Base-by-base conservation (phyloP, 2,329 filamentous ascomycete species). In the Triangularia verruculosa region DNA sequence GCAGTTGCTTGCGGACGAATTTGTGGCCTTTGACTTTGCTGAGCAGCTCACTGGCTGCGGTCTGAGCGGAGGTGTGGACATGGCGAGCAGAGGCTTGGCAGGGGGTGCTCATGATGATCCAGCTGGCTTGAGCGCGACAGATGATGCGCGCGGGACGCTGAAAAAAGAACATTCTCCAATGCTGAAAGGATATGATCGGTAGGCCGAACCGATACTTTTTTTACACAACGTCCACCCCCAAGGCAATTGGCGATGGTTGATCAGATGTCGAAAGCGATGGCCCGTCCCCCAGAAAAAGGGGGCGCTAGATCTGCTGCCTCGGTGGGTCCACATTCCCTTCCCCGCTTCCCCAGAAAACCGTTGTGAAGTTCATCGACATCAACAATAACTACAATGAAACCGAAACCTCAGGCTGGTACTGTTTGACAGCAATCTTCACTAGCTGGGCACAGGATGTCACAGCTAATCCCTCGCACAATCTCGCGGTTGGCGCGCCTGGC, bases 1-100 rank as follows among this genome's bases (percentile, higher is more conserved):
- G 76, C 3, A 80, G 62, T 69, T 89, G 86, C 4, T 68, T 73
- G 3, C 74, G 72, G 3, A 68, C 62, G 2, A 71, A 64, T 0
- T 72, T 69, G 32, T 71, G 72, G 28, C 69, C 64, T 9, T 70
- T 64, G 52, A 76, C 76, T 4, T 64, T 70, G 3, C 73, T 69
- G 7, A 74, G 66, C 1, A 81, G 69, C 52, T 72, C 68, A 12
- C 60, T 57, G 12, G 70, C 66, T 17, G 68, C 69, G n/a, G 65
- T 67, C 13, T 61, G 52, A 25, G 69, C 67, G 30, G 67, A 70
- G 39, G 58, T 63, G 6, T n/a, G 55, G 54, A 47, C 1, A 20
- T 20, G 39, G n/a, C 39, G 39, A 6, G 5, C n/a, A 17, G 39
- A 9, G 39, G 39, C 39, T 47, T 47, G 39, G 39, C 39, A 47